Evolutionary conservation across 2,329 filamentous ascomycete species (phyloP).

Genomic region (Fusarium transvaalense): DNA sequence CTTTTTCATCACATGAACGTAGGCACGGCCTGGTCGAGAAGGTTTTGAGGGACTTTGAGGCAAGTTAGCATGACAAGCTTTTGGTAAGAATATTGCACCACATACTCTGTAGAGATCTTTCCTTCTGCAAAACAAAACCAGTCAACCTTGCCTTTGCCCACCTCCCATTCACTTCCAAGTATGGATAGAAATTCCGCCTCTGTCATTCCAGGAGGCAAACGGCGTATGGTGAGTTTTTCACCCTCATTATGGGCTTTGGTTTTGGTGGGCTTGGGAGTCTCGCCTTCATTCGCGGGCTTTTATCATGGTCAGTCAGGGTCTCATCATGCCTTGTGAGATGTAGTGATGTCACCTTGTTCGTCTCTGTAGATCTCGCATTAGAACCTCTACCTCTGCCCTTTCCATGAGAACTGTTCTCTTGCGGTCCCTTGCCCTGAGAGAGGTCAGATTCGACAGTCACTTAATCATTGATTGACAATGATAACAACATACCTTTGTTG

Average conservation of each 20-base stretch:
- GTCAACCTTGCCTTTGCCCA: constrained; percentile 84
- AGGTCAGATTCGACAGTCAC: constrained; percentile 41
- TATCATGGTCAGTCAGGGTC: constrained; percentile 30
- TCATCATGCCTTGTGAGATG: constrained; percentile 5
- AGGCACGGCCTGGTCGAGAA: constrained; percentile 83
- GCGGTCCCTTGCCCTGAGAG: constrained; percentile 41
- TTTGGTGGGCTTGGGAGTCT: constrained; percentile 49
- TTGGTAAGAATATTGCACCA: constrained; percentile 27
- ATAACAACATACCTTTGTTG: constrained; percentile 47
- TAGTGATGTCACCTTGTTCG: constrained; percentile 46
- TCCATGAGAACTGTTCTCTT: constrained; percentile 42
- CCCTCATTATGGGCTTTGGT: constrained; percentile 61
- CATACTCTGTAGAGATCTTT: constrained; percentile 87
- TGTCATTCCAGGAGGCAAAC: constrained; percentile 88
- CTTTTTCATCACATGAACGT: constrained; percentile 82
- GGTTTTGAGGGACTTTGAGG: constrained; percentile 80
- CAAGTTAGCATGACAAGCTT: constrained; percentile 26
- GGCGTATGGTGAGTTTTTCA: constrained; percentile 86
- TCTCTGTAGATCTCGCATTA: constrained; percentile 48
- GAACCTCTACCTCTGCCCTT: constrained; percentile 48
- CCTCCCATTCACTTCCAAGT: constrained; percentile 84
- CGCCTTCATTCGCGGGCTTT: constrained; percentile 49
- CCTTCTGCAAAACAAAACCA: constrained; percentile 77
- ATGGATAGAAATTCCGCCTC: constrained; percentile 79
- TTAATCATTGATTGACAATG: constrained; percentile 11